Percentiles rank a stretch among this genome's conserved stretches.
These are phyloP conservation scores for Fistulifera solaris DNA, from an alignment of 108 stramenopile genomes.

Conservation along the genomic window DNA sequence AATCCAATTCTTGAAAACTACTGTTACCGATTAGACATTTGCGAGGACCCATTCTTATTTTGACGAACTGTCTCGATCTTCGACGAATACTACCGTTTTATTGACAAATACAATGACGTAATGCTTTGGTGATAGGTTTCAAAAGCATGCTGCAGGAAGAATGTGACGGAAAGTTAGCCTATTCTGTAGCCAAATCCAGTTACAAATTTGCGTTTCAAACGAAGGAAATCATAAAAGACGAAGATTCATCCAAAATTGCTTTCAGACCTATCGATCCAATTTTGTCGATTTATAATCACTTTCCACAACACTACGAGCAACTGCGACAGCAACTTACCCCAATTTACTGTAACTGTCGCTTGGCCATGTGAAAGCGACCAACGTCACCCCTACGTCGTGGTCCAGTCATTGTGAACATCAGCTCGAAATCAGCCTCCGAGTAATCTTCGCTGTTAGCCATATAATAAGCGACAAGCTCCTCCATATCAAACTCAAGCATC, in stretches of 20 bases:
- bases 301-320: background rate
- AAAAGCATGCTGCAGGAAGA: too few species aligned
- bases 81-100: too few species aligned
- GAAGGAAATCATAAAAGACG: constrained; percentile 2
- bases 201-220: background rate
- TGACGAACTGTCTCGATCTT: too few species aligned
- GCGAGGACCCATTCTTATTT: too few species aligned
- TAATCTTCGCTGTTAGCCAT: constrained; percentile 59
- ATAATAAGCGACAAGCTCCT: constrained; percentile 69
- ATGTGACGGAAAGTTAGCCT: too few species aligned
- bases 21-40: too few species aligned
- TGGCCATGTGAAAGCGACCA: constrained; percentile 51
- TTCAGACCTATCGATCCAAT: background rate
- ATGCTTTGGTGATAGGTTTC: too few species aligned
- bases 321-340: background rate
- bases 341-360: constrained; percentile 13
- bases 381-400: constrained; percentile 67
- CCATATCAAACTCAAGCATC: constrained; percentile 78
- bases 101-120: too few species aligned
- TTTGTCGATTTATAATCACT: background rate
- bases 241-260: background rate
- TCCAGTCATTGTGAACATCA: constrained; percentile 78
- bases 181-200: background rate
- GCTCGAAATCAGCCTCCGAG: constrained; percentile 60
- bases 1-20: too few species aligned